Conservation (phyloP, 2,329 filamentous ascomycete genomes). For the Exophiala bonariae region DNA sequence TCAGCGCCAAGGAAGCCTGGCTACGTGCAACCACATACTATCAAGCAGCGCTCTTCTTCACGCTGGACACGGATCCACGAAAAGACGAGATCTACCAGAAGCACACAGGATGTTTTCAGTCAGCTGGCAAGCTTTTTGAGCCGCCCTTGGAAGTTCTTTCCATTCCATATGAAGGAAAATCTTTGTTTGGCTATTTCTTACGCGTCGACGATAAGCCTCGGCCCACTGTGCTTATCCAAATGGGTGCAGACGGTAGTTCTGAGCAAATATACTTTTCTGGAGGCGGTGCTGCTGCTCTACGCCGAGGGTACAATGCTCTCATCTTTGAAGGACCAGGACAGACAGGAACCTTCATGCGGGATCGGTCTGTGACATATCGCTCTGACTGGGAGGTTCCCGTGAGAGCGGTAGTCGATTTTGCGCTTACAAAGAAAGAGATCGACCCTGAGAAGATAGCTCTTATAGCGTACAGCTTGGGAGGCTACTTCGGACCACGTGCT, state of each 20-base stretch:
- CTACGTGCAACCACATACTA: slow-evolving; percentile 26
- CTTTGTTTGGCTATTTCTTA: slow-evolving; percentile 21
- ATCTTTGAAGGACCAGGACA: slow-evolving; percentile 38
- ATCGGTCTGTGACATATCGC: slow-evolving; percentile 31
- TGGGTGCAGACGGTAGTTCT: slow-evolving; percentile 33
- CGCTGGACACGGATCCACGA: slow-evolving; percentile 14
- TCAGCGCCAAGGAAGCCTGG: slow-evolving; percentile 19
- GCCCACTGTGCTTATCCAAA: slow-evolving; percentile 24
- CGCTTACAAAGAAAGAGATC: slow-evolving; percentile 23
- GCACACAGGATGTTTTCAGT: slow-evolving; percentile 9
- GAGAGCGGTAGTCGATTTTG: slow-evolving; percentile 33
- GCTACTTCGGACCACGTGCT: slow-evolving; percentile 33
- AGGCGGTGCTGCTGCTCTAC: slow-evolving; percentile 29
- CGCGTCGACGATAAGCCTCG: slow-evolving; percentile 8
- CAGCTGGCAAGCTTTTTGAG: slow-evolving; percentile 8
- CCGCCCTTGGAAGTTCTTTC: slow-evolving; percentile 10
- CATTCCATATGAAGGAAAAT: slow-evolving; percentile 24
- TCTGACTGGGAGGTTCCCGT: slow-evolving; percentile 35
- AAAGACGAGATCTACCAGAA: slow-evolving; percentile 9
- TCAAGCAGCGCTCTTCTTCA: slow-evolving; percentile 24
- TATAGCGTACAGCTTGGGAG: slow-evolving; percentile 33
- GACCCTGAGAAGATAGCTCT: slow-evolving; percentile 30
- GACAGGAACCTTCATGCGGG: slow-evolving; percentile 27
- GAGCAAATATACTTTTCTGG: slow-evolving; percentile 32
- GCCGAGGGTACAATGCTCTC: slow-evolving; percentile 34